Evolutionary conservation across 345 rosid species (phyloP).

Genomic region (Turritis glabra): DNA sequence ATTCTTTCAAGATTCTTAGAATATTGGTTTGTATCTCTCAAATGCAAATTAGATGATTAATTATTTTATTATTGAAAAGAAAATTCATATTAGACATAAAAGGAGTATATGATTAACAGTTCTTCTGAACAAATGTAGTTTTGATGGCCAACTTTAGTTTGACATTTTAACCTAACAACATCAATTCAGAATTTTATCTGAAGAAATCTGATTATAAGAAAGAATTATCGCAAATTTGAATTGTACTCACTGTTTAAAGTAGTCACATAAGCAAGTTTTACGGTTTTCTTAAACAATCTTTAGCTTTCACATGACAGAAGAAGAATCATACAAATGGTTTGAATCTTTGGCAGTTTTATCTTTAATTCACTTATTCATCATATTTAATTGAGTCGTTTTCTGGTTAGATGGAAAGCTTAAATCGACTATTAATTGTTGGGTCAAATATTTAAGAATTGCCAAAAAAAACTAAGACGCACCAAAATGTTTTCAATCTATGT

Average conservation of each 20-base stretch:
- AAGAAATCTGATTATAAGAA: neutral
- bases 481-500: constrained; percentile 23
- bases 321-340: constrained; percentile 7
- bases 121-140: neutral
- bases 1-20: constrained; percentile 23
- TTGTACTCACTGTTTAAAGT: neutral
- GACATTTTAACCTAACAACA: neutral
- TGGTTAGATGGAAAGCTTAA: constrained; percentile 22
- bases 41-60: neutral
- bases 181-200: neutral
- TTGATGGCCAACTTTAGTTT: neutral
- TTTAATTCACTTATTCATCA: neutral
- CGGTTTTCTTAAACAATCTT: neutral
- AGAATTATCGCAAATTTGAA: neutral
- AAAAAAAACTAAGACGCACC: constrained; percentile 1
- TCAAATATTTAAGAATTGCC: constrained; percentile 17
- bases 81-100: neutral
- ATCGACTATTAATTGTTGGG: constrained; percentile 22
- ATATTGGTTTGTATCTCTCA: neutral
- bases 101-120: neutral
- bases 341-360: neutral
- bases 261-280: neutral
- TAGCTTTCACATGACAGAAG: neutral
- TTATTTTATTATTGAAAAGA: neutral
- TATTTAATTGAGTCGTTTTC: constrained; percentile 28